phyloP scores from a whole-genome alignment of 1,139 yeast species.

The Yamadazyma trypodendri region DNA sequence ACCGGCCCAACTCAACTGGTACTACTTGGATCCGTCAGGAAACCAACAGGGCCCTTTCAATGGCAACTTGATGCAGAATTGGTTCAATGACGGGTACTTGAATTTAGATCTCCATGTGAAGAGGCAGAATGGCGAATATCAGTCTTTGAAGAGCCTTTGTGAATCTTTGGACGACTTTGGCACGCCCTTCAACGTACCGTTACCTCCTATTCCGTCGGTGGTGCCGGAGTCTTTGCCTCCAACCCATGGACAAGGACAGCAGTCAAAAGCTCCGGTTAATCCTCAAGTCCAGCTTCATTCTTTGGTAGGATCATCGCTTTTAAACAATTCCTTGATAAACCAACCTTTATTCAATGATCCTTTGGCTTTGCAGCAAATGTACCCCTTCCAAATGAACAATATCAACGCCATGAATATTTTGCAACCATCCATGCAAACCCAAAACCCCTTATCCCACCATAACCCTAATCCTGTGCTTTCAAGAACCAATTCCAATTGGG shows the following conservation, averaged over 20 bases:
- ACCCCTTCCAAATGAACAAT: constrained; percentile 10
- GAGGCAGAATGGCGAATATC: constrained; percentile 48
- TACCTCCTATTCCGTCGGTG: too few relatives aligned
- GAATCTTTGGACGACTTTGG: constrained; percentile 45
- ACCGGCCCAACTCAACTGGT: constrained; percentile 58
- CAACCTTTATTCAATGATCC: constrained; percentile 9
- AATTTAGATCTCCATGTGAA: constrained; percentile 55
- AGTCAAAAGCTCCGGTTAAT: not conserved
- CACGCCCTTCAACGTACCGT: constrained; percentile 64
- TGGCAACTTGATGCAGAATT: constrained; percentile 74
- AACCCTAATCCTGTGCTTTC: constrained; percentile 34
- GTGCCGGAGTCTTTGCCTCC: not conserved
- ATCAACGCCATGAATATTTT: constrained; percentile 15
- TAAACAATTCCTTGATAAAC: constrained; percentile 6
- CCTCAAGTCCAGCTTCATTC: not conserved
- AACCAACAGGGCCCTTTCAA: constrained; percentile 79
- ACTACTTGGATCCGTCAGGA: constrained; percentile 68
- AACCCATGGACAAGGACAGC: not conserved
- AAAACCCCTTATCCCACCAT: constrained; percentile 31
- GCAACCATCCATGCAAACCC: constrained; percentile 34
- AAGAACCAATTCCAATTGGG: constrained; percentile 43
- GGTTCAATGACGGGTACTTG: constrained; percentile 68
- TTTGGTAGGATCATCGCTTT: constrained; percentile 1
- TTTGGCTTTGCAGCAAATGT: constrained; percentile 3
- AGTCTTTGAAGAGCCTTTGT: constrained; percentile 47